Evolutionary conservation across 208 protist species (phyloP), one percentile per base, ranked within the genome.

Genomic region (Crithidia mellificae): DNA sequence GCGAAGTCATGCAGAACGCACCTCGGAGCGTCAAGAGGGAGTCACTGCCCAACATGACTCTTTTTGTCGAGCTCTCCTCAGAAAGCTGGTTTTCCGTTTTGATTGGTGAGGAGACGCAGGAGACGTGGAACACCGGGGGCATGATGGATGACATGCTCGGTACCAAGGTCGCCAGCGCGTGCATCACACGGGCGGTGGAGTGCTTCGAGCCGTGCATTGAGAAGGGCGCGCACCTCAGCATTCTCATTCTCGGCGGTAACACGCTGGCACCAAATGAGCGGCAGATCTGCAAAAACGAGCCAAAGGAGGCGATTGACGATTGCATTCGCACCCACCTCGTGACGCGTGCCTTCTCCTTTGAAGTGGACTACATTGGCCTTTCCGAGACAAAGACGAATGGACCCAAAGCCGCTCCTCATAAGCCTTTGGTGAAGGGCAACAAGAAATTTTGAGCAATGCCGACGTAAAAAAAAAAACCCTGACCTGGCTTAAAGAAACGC

Each of bases 191-290:
- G 6, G 68, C 68, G 41, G 6, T 73, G 4, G 43, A 52, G 36
- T 54, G 49, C 11, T 62, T 73, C 51, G 29, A 55, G 52, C 57
- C 51, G 2, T 66, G 68, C 24, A 67, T 66, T 39, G 58, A 67
- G 36, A 59, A 59, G 14, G 68, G 68, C 14, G 38, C 51, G 15
- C 68, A 73, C 32, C 29, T 66, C 11, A 34, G 1, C 15, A 61
- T 73, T 6, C 12, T 53, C 17, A 66, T 66, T 15, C 41, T 67
- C 7, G 51, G 58, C 25, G 57, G 51, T 14, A 34, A 52, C 20
- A 8, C 17, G 6, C 46, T 41, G 24, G 41, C 36, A 1, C 39
- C 22, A 24, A 73, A 61, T 30, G 41, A 57, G 2, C 63, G 24
- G 58, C 68, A 25, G 2, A 58, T 65, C 36, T 65, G 29, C 39